A percentile compares a stretch with the other conserved stretches of the same genome.
These are phyloP conservation scores for Colletotrichum incanum DNA, from an alignment of 2,329 filamentous ascomycete genomes.

Conservation along the genomic window DNA sequence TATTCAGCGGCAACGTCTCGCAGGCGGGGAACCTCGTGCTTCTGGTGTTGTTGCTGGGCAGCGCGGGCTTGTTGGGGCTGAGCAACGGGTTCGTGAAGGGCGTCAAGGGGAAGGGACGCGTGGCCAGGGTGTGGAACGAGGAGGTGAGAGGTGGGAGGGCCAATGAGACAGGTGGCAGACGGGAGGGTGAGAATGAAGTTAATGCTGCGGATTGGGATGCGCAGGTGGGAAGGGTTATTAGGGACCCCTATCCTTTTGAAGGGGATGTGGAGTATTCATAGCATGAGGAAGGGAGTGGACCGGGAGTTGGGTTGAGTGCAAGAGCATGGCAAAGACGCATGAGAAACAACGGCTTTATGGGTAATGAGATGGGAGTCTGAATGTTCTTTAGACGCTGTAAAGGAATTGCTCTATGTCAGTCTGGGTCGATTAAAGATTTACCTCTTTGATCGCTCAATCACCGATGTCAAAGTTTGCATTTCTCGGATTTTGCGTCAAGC, in stretches of 20 bases:
- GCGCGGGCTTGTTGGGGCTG: conserved; percentile 67
- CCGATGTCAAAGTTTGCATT: too few relatives aligned
- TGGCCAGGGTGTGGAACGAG: conserved; percentile 51
- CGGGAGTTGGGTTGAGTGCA: not conserved
- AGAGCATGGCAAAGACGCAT: not conserved
- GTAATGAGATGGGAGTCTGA: too few relatives aligned
- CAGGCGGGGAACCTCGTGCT: conserved; percentile 68
- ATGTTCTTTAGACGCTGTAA: too few relatives aligned
- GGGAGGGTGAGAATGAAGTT: not conserved
- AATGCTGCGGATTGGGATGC: conserved; percentile 12
- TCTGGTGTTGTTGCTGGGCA: conserved; percentile 66
- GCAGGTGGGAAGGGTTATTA: conserved; percentile 29
- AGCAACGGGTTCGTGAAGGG: conserved; percentile 66
- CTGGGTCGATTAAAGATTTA: too few relatives aligned
- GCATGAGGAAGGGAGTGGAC: not conserved
- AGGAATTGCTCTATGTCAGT: too few relatives aligned
- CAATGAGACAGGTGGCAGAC: not conserved
- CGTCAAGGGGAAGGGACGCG: conserved; percentile 67
- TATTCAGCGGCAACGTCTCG: conserved; percentile 69
- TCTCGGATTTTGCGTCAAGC: too few relatives aligned
- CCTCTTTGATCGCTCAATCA: too few relatives aligned
- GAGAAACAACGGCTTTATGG: too few relatives aligned
- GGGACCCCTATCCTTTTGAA: conserved; percentile 31
- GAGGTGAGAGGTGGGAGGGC: conserved; percentile 9
- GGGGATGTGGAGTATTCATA: conserved; percentile 21